Evolutionary conservation across 1,284 basidiomycete species (phyloP), one percentile per base, ranked within the genome.

Genomic region (Ustilago cynodontis): DNA sequence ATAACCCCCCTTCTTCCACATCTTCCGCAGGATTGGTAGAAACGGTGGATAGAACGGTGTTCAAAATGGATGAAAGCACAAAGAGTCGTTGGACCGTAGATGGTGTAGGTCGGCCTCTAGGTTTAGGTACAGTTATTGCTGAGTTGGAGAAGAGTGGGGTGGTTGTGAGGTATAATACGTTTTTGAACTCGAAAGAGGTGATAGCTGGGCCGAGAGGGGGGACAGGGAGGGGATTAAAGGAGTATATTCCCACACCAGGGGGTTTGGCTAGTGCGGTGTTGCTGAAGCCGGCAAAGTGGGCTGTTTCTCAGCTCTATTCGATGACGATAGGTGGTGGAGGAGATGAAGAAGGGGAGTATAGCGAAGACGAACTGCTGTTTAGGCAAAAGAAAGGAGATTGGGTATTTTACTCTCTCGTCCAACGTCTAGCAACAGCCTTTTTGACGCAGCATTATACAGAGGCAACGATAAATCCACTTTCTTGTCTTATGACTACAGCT

Each of bases 91-190:
- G 74, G 65, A 80, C 77, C 3, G 22, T 79, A 5, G 59, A 66
- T 0, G 56, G 90, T 45, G 90, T 90, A 5, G 93, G 93, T 26
- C 92, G 93, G 77, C 95, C 95, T 16, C 89, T 93, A 24, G 92
- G 93, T 16, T 85, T 98, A 7, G 91, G 91, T 18, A 90, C 92
- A 5, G 92, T 94, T 49, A 88, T 96, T 81, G 16, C 33, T 10
- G 67, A 77, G 13, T 39, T 75, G 13, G 59, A 63, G n/a, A 49
- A 28, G 16, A 20, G 80, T 80, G 10, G 82, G 65, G 79, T 86
- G 8, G 88, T 91, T n/a, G 83, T 91, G 33, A 88, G 90, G 1
- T 82, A 91, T 1, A 66, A 88, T 1, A 87, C 89, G 8, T 95
- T 93, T 81, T 80, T 93, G 51, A 86, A 86, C 0, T 86, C 88